Conservation (phyloP, 2,329 filamentous ascomycete genomes). For the Pseudocercospora eumusae region DNA sequence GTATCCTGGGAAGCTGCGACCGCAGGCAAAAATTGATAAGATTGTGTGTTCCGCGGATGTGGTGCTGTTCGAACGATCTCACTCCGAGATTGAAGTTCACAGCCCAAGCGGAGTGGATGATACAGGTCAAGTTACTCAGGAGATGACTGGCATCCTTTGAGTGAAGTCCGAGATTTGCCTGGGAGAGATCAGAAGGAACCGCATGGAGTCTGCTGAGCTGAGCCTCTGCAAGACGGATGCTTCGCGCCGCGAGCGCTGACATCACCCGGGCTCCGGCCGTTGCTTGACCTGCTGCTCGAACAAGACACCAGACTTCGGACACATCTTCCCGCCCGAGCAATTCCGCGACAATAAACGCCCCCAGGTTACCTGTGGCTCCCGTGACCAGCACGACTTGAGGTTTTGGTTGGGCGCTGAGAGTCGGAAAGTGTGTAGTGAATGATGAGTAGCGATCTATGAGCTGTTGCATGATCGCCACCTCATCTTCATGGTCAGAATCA, state of each 20-base stretch:
- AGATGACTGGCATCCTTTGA: slow-evolving; percentile 29
- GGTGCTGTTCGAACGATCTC: slow-evolving; percentile 36
- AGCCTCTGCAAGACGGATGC: slow-evolving; percentile 37
- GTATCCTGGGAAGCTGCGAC: slow-evolving; percentile 26
- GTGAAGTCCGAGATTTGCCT: slow-evolving; percentile 34
- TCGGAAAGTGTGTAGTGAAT: slow-evolving; percentile 39
- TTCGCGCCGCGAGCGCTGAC: slow-evolving; percentile 41
- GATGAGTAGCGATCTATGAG: slow-evolving; percentile 51
- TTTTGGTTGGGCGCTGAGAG: slow-evolving; percentile 10
- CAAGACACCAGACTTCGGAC: slow-evolving; percentile 54
- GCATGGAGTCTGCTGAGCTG: slow-evolving; percentile 23
- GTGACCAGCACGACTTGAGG: slow-evolving; percentile 53
- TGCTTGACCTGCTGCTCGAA: slow-evolving; percentile 48
- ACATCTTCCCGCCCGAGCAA: slow-evolving; percentile 37
- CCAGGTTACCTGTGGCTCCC: slow-evolving; percentile 66
- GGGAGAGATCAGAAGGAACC: slow-evolving; percentile 35
- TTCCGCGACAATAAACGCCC: slow-evolving; percentile 57
- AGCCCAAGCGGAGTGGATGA: slow-evolving; percentile 45
- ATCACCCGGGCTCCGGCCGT: slow-evolving; percentile 41
- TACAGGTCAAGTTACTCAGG: slow-evolving; percentile 29
- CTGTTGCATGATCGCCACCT: slow-evolving; percentile 48
- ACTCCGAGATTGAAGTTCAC: slow-evolving; percentile 44
- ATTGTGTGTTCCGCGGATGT: slow-evolving; percentile 36
- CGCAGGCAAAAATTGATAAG: slow-evolving; percentile 36
- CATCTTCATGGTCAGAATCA: slow-evolving; percentile 37